Evolutionary conservation across 179 eudicot genomes (phyloP), one percentile per base, ranked within the genome.

Genomic region (Beta corolliflora): DNA sequence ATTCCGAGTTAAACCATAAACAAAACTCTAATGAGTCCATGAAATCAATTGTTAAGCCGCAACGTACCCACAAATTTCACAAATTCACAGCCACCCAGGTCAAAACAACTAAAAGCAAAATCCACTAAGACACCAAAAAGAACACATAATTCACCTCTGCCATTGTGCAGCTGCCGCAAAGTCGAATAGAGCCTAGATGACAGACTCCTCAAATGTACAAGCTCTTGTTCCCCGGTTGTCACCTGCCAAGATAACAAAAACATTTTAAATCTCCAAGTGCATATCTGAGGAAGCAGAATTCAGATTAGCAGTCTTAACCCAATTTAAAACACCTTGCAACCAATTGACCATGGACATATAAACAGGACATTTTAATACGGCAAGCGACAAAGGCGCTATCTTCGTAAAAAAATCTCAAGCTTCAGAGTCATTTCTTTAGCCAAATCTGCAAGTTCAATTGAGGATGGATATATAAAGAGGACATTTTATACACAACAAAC

Each of bases 101-200:
- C 77, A 79, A 58, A 79, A 44, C 73, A 53, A 31, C 2, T 65
- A 50, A 79, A 64, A 76, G 5, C 18, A 9, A 71, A 55, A 80
- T 45, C 21, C 53, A 76, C 54, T 14, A 59, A 25, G 46, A 50
- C 12, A 23, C 50, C 6, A 25, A 50, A 46, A 64, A 4, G 31
- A 36, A 68, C 36, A 60, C 44, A 76, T 63, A 18, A 80, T 73
- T 73, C 64, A 90, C 97, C 97, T 83, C 83, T 87, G 69, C 78
- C 81, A 81, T 82, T 83, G 80, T 78, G 85, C 21, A 81, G 58
- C 68, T 81, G 85, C 9, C 81, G 86, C 9, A 85, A 84, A 81
- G 84, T 69, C 41, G 85, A 67, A 84, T 76, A 86, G 58, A 80
- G 54, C 82, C 91, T 87, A 75, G 82, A 75, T 48, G 85, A 83